Evolutionary conservation across 2,329 filamentous ascomycete genomes (phyloP), one percentile per base, ranked within the genome.

Genomic region (Phialemonium atrogriseum): DNA sequence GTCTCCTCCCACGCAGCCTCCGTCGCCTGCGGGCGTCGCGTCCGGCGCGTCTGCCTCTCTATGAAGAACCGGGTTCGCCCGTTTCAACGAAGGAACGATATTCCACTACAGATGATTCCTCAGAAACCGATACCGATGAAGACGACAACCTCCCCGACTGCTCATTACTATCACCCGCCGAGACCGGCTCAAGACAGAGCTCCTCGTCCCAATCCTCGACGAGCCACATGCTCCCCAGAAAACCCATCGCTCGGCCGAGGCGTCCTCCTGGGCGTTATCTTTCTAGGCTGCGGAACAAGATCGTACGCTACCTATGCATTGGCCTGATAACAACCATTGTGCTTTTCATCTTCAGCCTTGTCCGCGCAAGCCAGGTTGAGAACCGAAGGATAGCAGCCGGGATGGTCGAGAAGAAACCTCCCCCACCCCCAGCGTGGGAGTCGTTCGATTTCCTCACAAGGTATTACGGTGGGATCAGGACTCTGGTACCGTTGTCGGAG

Each of bases 391-490:
- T 81, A 14, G 62, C 71, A 39, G 55, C 70, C 31, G 69, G 71
- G 19, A 66, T 67, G 36, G 50, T 81, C 17, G 70, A 73, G 11
- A 76, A 77, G 41, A 69, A 69, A 10, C 68, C 75, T 0, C 57
- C 73, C 0, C 73, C 77, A 13, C 83, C 84, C 10, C 75, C 78
- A 0, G 58, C 73, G 5, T 96, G 88, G 87, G 84, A 94, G 52
- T 73, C 71, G 8, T 96, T 94, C 51, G 76, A 78, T 0, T 93
- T 94, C 48, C 57, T 98, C 39, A 80, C 80, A 38, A 73, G 88
- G 40, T 98, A 95, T 53, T 91, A 95, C 53, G 89, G 87, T 10
- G 91, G 91, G 1, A 70, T 98, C 37, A 70, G 80, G 41, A 81
- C 73, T 0, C 51, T 98, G 39, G 73, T 84, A 0, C 58, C 75